Evolutionary conservation across 192 early-diverging fungal genomes (phyloP).

Genomic region (Entrophospora sp.): DNA sequence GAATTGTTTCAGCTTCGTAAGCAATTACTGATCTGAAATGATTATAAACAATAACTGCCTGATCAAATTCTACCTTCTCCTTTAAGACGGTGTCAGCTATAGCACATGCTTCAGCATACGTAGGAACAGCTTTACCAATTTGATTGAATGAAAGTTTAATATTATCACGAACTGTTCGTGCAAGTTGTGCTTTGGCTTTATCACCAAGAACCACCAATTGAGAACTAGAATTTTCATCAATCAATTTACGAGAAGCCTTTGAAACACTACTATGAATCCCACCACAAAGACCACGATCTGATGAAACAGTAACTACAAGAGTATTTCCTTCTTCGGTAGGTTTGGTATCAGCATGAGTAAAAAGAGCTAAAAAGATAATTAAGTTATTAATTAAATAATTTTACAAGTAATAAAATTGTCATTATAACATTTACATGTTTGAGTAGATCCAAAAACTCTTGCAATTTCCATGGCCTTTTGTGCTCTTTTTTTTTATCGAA

Average conservation of each 20-base stretch:
- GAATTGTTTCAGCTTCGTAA: constrained; percentile 71
- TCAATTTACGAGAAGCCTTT: constrained; percentile 64
- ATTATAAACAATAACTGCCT: constrained; percentile 85
- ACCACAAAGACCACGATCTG: constrained; percentile 97
- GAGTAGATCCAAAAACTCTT: constrained; percentile 9
- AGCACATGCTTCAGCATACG: constrained; percentile 78
- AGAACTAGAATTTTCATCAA: constrained; percentile 47
- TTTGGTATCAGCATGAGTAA: constrained; percentile 64
- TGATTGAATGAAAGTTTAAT: constrained; percentile 86
- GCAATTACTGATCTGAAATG: constrained; percentile 89
- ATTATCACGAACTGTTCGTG: constrained; percentile 63
- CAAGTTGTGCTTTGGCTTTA: constrained; percentile 88
- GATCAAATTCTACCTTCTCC: constrained; percentile 56
- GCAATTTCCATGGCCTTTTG: constrained; percentile 21
- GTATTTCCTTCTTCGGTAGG: constrained; percentile 55
- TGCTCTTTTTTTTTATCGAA: constrained; percentile 8
- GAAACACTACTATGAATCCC: constrained; percentile 95
- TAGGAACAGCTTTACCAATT: constrained; percentile 81
- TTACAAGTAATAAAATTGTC: neutral
- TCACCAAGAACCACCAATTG: constrained; percentile 76
- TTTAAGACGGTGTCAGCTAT: constrained; percentile 72
- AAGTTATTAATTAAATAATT: neutral
- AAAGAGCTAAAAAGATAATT: constrained; percentile 45
- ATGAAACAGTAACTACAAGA: constrained; percentile 76
- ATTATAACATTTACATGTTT: neutral